Evolutionary conservation across 371 early-diverging fungal genomes (phyloP).

Genomic region (Actinomortierella ambigua): DNA sequence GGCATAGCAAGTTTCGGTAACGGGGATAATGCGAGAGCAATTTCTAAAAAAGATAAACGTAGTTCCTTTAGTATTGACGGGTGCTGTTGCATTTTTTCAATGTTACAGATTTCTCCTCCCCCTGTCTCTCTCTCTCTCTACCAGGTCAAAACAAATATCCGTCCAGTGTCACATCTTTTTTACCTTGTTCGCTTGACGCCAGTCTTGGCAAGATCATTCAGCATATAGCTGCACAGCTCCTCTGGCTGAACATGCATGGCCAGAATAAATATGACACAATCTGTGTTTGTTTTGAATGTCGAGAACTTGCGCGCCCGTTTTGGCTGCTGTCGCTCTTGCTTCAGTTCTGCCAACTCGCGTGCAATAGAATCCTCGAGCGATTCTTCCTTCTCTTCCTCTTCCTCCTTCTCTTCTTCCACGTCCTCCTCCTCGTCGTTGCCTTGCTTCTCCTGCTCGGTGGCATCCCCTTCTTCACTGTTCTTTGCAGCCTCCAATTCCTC

Average conservation of each 20-base stretch:
- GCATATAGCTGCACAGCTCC: conserved; percentile 59
- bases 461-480: conserved; percentile 1
- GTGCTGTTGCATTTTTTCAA: too few species aligned
- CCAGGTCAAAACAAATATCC: not conserved
- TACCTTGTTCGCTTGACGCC: conserved; percentile 65
- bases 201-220: conserved; percentile 61
- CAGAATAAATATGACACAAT: conserved; percentile 64
- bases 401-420: conserved; percentile 9
- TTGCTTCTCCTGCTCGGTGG: too few species aligned
- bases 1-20: conserved; percentile 63
- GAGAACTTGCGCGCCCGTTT: conserved; percentile 53
- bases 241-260: conserved; percentile 63
- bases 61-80: too few species aligned
- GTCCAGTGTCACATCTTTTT: not conserved
- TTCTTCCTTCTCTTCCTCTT: conserved; percentile 46
- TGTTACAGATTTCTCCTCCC: too few species aligned
- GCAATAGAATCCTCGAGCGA: conserved; percentile 71
- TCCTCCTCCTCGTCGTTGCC: conserved; percentile 21
- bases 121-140: not conserved
- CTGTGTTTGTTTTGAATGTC: conserved; percentile 60
- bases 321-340: conserved; percentile 57
- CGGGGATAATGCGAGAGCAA: conserved; percentile 68
- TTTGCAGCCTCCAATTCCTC: conserved; percentile 7
- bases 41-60: conserved; percentile 48
- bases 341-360: conserved; percentile 66